Evolutionary conservation across 2,329 filamentous ascomycete species (phyloP).

Genomic region (Penicillium rolfsii): DNA sequence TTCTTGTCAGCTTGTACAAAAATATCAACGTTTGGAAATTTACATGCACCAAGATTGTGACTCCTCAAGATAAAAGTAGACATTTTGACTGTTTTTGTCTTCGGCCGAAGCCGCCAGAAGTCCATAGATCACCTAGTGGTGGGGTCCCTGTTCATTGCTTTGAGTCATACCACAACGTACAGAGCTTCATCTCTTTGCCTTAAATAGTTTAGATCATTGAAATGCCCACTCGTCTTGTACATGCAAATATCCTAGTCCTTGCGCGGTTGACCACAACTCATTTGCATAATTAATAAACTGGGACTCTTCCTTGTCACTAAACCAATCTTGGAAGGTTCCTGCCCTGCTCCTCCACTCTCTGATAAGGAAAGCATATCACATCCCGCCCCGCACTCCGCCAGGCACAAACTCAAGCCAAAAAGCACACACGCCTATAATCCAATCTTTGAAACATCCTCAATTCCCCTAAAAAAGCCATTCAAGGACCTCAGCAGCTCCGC

Average conservation of each 20-base stretch:
- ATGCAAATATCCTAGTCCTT: background rate
- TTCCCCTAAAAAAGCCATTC: background rate
- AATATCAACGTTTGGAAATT: background rate
- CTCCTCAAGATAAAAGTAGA: background rate
- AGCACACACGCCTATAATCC: background rate
- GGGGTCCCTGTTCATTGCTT: background rate
- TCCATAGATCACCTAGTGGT: background rate
- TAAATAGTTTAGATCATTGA: background rate
- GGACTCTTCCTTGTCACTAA: background rate
- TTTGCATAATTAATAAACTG: background rate
- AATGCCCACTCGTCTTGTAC: too few relatives aligned
- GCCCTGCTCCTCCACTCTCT: background rate
- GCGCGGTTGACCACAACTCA: background rate
- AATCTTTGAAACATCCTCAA: background rate
- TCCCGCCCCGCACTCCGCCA: slow-evolving; percentile 1
- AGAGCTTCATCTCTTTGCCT: slow-evolving; percentile 8
- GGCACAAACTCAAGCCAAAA: background rate
- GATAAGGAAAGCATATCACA: slow-evolving; percentile 11
- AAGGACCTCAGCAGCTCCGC: background rate
- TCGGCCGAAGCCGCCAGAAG: slow-evolving; percentile 9
- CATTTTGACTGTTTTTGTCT: background rate
- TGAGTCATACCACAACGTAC: slow-evolving; percentile 12
- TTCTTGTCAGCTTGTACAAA: background rate
- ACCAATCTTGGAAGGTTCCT: background rate
- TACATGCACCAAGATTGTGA: background rate